These are phyloP conservation scores for Laguncularia racemosa DNA, from an alignment of 345 rosid genomes.

Conservation along the genomic window DNA sequence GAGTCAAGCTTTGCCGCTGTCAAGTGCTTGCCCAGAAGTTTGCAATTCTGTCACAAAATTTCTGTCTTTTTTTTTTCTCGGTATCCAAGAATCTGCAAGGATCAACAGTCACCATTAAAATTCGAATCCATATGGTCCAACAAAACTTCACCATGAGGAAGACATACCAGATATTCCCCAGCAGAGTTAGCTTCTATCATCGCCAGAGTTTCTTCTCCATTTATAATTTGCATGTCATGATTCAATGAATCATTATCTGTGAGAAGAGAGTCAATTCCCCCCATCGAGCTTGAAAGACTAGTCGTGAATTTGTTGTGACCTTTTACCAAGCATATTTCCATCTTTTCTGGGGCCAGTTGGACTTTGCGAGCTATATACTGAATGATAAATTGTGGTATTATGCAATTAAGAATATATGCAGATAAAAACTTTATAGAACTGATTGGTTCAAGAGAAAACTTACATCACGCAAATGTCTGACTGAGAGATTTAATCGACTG, in stretches of 20 bases:
- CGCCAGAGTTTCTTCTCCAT: slow-evolving; percentile 41
- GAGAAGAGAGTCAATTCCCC: too few species aligned
- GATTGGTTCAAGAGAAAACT: slow-evolving; percentile 15
- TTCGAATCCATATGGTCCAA: too few species aligned
- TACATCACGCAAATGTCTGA: slow-evolving; percentile 78
- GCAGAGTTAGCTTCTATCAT: slow-evolving; percentile 27
- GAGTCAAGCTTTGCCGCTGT: background rate
- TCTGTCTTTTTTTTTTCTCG: slow-evolving; percentile 30
- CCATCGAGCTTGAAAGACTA: slow-evolving; percentile 16
- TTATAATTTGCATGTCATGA: slow-evolving; percentile 36
- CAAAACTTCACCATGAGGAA: background rate
- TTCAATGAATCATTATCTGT: background rate
- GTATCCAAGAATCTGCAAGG: slow-evolving; percentile 37
- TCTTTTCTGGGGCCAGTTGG: slow-evolving; percentile 29
- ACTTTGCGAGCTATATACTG: too few species aligned
- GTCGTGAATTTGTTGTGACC: slow-evolving; percentile 17
- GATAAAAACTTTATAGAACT: too few species aligned
- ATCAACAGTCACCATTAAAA: background rate
- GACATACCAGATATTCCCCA: slow-evolving; percentile 4
- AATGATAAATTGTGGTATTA: too few species aligned
- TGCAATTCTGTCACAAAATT: slow-evolving; percentile 5
- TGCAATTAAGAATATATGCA: too few species aligned
- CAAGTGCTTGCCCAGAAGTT: background rate
- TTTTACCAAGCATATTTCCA: slow-evolving; percentile 44
- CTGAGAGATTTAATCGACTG: slow-evolving; percentile 59